phyloP scores from a whole-genome alignment of 2,329 filamentous ascomycete species.

The Fusarium udum region DNA sequence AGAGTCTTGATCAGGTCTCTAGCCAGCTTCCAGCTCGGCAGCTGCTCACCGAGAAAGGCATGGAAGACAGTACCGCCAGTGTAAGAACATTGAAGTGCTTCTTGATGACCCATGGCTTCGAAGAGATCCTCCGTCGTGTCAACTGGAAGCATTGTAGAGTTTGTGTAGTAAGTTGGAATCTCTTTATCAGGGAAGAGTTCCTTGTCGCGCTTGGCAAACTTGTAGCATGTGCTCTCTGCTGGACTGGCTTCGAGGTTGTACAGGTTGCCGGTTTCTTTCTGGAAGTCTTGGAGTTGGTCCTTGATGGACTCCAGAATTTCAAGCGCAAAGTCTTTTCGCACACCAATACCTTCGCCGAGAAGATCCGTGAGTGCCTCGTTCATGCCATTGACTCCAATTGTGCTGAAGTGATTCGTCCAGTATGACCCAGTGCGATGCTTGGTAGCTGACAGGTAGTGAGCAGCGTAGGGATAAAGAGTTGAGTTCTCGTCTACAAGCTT shows the following conservation, averaged over 20 bases:
- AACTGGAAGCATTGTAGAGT: slow-evolving; percentile 39
- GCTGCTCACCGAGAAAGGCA: slow-evolving; percentile 34
- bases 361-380: slow-evolving; percentile 28
- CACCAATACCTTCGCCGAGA: slow-evolving; percentile 4
- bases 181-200: slow-evolving; percentile 13
- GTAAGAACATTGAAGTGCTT: slow-evolving; percentile 36
- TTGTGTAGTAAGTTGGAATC: slow-evolving; percentile 36
- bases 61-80: slow-evolving; percentile 40
- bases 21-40: slow-evolving; percentile 33
- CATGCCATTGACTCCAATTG: slow-evolving; percentile 38
- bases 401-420: slow-evolving; percentile 43
- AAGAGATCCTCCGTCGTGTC: slow-evolving; percentile 38
- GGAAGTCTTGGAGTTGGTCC: slow-evolving; percentile 30
- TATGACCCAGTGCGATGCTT: slow-evolving; percentile 38
- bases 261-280: slow-evolving; percentile 30
- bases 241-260: slow-evolving; percentile 39
- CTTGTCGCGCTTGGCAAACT: slow-evolving; percentile 33
- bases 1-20: slow-evolving; percentile 34
- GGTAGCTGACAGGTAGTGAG: slow-evolving; percentile 29
- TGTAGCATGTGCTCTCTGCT: slow-evolving; percentile 41
- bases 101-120: slow-evolving; percentile 33
- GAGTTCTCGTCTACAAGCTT: slow-evolving; percentile 30
- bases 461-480: slow-evolving; percentile 31
- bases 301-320: slow-evolving; percentile 35
- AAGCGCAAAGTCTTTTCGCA: slow-evolving; percentile 19